Conservation (phyloP, 2,329 filamentous ascomycete species). For the Verruconis gallopava region DNA sequence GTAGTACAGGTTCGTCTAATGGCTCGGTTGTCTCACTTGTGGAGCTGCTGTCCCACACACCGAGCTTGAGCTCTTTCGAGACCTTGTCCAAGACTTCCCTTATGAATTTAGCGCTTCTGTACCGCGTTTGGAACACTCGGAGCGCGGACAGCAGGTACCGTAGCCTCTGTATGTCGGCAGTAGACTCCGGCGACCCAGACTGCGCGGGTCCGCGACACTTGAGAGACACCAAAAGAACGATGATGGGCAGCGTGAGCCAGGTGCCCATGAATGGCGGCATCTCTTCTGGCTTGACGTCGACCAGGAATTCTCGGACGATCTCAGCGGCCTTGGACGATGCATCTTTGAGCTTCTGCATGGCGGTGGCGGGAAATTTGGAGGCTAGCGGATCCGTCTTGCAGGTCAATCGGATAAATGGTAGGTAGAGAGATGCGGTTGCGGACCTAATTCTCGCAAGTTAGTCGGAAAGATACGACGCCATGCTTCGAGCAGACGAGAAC, state of each 20-base stretch:
- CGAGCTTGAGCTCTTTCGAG: neutral
- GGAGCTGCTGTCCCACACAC: slow-evolving; percentile 3
- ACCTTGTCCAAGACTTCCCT: neutral
- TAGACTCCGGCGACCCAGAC: neutral
- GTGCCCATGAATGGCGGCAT: slow-evolving; percentile 6
- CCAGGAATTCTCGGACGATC: slow-evolving; percentile 1
- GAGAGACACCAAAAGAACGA: slow-evolving; percentile 3
- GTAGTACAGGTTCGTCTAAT: neutral
- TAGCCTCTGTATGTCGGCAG: neutral
- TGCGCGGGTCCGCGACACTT: slow-evolving; percentile 1
- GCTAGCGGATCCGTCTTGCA: neutral
- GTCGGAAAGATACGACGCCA: neutral
- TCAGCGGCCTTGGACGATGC: slow-evolving; percentile 1
- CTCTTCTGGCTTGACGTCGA: neutral
- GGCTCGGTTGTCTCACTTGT: neutral
- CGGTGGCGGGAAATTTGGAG: slow-evolving; percentile 3
- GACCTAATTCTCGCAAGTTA: slow-evolving; percentile 1
- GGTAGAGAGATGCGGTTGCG: slow-evolving; percentile 6
- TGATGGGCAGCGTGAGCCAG: slow-evolving; percentile 6
- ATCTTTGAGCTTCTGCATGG: slow-evolving; percentile 7
- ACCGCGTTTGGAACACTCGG: neutral
- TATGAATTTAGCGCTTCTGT: neutral
- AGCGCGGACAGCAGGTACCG: slow-evolving; percentile 7
- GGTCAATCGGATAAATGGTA: slow-evolving; percentile 4
- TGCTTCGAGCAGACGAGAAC: neutral